Evolutionary conservation across 352 stramenopile genomes (phyloP), one percentile per base, ranked within the genome.

Genomic region (Elongisporangium prolatum): DNA sequence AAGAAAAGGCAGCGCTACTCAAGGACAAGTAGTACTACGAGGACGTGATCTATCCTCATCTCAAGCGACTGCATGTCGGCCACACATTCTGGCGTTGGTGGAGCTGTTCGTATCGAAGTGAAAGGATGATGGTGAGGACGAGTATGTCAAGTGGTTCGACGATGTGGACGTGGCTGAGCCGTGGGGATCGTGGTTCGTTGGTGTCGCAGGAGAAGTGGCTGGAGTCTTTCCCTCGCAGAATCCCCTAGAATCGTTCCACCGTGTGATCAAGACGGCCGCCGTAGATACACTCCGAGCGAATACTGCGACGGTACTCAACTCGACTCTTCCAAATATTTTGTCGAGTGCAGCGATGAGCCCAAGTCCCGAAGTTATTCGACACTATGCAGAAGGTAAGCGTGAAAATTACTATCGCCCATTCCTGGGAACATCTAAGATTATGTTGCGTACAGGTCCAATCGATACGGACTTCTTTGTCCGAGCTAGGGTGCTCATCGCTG

Each of bases 221-320:
- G 63, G 63, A 17, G 37, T 63, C 4, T n/a, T 59, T 11, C 52
- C 62, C 1, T 59, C 52, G 3, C 53, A 64, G 44, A 64, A 64
- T 47, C 34, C 53, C 1, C 24, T 68, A 10, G 62, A 64, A 37
- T 56, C 52, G 1, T 50, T 63, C 40, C 54, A 61, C 48, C 4
- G 8, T 38, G 54, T 34, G 14, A 64, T 68, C 38, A 68, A 64
- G 40, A 59, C 16, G 21, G 25, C 25, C 25, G 25, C 25, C 8
- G 25, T 34, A 4, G 4, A 34, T 8, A 34, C 25, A 34, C 25
- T 34, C 8, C 25, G 25, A 4, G 25, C 25, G 25, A 34, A 34
- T 8, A 34, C 25, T 4, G 25, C 25, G 4, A 34, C 25, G 4
- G 25, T 34, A 8, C 25, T 34, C 25, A 34, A 34, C 8, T 34